Evolutionary conservation across 192 early-diverging fungal genomes (phyloP), one percentile per base, ranked within the genome.

Genomic region (Mortierella claussenii): DNA sequence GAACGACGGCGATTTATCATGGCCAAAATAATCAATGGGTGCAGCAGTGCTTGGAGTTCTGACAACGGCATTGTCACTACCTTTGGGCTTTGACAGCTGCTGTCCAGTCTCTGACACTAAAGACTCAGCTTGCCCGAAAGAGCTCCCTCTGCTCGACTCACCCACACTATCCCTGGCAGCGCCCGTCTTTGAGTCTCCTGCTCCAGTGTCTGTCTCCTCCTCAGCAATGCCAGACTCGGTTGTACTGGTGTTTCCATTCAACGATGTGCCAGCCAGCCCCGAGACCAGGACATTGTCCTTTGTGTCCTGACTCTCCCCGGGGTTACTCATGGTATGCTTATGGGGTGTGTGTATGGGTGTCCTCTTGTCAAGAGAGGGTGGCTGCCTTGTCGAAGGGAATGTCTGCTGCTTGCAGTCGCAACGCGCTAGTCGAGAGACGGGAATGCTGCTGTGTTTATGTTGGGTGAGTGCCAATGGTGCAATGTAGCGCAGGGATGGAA

Each of bases 211-310:
- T n/a, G n/a, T n/a, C n/a, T n/a, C n/a, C n/a, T n/a, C n/a, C n/a
- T n/a, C n/a, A n/a, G n/a, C n/a, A n/a, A n/a, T n/a, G n/a, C 9
- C 57, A n/a, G 9, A 18, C 9, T 44, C 28, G 8, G 13, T 23
- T 30, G 26, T 23, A 0, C 4, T 20, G 7, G 57, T 31, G 43
- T 30, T n/a, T 36, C 15, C 12, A 54, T 31, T 26, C 27, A n/a
- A 10, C 5, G 15, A 28, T 3, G 42, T 20, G 27, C 18, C 24
- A 8, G 42, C 27, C 11, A 31, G 10, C 43, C 31, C 57, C 28
- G 57, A 59, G 44, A 21, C 57, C 13, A 59, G 3, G 17, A 44
- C 27, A 59, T 59, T 27, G 57, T 59, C 57, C 43, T 47, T 44
- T 12, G 13, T 32, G 42, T 44, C 44, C 54, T 55, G 54, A 28